Base-by-base conservation (phyloP, 2,329 filamentous ascomycete genomes). In the Claviceps maximensis region DNA sequence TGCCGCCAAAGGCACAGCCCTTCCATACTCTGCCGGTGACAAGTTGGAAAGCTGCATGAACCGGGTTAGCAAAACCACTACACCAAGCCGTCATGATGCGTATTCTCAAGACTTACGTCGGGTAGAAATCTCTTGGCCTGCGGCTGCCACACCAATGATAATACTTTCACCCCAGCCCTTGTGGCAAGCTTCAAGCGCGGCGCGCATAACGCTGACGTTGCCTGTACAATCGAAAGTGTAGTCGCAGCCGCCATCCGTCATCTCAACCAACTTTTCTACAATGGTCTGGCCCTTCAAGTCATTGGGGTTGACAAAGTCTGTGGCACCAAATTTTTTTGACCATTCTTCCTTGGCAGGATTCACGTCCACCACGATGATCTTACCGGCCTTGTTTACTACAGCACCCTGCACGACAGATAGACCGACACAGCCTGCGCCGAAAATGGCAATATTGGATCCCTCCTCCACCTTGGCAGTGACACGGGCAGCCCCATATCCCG, bases 171-270 rank as follows among this genome's bases (percentile, higher is more conserved):
- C 93, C 93, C 93, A 98, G 49, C 93, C 93, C 82, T 98, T 98
- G 78, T 98, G 93, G 77, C 90, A 97, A 49, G 93, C 90, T 76
- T 98, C 91, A 56, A 98, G 82, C 42, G 93, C 93, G 51, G 88
- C 86, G 58, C 93, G 81, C 93, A 95, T 98, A 53, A 98, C 93
- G 61, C 83, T 81, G 51, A 97, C 90, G 65, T 97, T 97, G 55
- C 93, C 93, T 7, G 93, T 98, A 79, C 93, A 97, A 76, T 98
- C 93, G 68, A 98, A 98, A 49, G 93, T 98, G 77, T 96, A 97
- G 75, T 98, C 93, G 69, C 89, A 95, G 50, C 93, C 93, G 59
- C 93, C 93, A 64, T 97, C 93, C 1, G 93, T 98, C 86, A 97
- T 89, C 73, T 97, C 91, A 61, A 97, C 82, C 58, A 98, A 79